These are phyloP conservation scores for Plasmodium adleri DNA, from an alignment of 169 alveolate genomes.

Conservation along the genomic window DNA sequence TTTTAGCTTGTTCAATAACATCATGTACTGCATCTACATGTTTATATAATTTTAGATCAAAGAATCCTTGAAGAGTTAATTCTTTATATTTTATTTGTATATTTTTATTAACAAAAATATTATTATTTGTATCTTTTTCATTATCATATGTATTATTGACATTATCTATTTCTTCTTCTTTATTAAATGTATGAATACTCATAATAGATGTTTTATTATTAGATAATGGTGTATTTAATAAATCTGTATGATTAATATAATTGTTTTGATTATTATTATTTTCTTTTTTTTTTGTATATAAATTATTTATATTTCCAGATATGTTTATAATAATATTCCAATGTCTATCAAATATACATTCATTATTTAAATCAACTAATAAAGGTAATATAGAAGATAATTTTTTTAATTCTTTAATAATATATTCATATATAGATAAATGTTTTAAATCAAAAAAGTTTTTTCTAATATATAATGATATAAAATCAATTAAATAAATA, in stretches of 20 bases:
- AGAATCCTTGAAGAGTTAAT: conserved; percentile 94
- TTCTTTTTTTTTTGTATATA: conserved; percentile 8
- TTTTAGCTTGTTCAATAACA: conserved; percentile 94
- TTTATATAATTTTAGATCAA: conserved; percentile 91
- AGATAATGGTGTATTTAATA: background rate
- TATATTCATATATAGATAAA: conserved; percentile 91
- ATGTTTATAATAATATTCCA: conserved; percentile 95
- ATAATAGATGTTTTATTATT: background rate
- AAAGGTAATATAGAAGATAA: conserved; percentile 95
- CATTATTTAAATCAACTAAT: conserved; percentile 93
- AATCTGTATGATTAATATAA: background rate
- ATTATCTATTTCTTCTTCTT: background rate
- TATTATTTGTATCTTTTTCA: background rate
- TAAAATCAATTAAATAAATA: conserved; percentile 89
- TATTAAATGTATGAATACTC: background rate
- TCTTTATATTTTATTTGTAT: conserved; percentile 92
- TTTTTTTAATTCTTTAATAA: conserved; percentile 93
- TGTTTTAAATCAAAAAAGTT: conserved; percentile 92
- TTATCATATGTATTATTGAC: background rate
- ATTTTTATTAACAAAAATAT: conserved; percentile 9
- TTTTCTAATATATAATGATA: conserved; percentile 88
- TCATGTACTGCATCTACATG: conserved; percentile 95
- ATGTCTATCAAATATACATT: conserved; percentile 96
- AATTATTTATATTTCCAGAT: conserved; percentile 85
- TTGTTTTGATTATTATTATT: background rate